Percentiles rank a stretch among this genome's conserved stretches.
Conservation (phyloP, 257 asterid genomes). For the Solanum medicagineum region DNA sequence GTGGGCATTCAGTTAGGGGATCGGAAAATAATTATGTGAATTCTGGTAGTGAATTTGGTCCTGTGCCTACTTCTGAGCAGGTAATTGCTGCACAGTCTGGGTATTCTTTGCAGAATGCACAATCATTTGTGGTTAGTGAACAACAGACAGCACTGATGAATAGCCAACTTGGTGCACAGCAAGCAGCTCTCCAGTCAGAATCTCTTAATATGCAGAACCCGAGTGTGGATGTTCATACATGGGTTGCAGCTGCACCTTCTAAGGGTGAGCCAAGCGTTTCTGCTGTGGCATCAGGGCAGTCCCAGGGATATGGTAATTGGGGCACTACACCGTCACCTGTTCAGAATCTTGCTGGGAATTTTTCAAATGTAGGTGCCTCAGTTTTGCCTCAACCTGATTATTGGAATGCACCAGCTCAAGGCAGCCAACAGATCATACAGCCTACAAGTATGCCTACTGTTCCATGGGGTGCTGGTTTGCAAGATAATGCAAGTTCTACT, state of each 20-base stretch:
- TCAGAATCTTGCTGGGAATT: slow-evolving; percentile 42
- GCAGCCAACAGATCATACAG: slow-evolving; percentile 45
- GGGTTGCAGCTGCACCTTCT: slow-evolving; percentile 17
- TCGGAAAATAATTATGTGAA: background rate
- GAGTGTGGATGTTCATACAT: slow-evolving; percentile 25
- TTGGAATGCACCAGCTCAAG: slow-evolving; percentile 44
- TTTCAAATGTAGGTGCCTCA: slow-evolving; percentile 27
- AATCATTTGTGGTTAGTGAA: slow-evolving; percentile 22
- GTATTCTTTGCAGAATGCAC: slow-evolving; percentile 17
- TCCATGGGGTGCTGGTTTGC: slow-evolving; percentile 43
- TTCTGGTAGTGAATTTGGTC: slow-evolving; percentile 32
- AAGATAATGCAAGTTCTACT: slow-evolving; percentile 25
- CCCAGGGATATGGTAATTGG: slow-evolving; percentile 44
- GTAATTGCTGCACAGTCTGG: slow-evolving; percentile 12
- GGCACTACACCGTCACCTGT: slow-evolving; percentile 21
- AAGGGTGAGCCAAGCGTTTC: slow-evolving; percentile 16
- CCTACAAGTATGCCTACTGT: slow-evolving; percentile 29
- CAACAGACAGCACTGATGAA: slow-evolving; percentile 29
- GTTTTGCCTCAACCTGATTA: slow-evolving; percentile 46
- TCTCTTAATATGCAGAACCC: slow-evolving; percentile 32
- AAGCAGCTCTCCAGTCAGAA: slow-evolving; percentile 14
- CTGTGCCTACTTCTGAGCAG: slow-evolving; percentile 36
- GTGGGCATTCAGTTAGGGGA: slow-evolving; percentile 13
- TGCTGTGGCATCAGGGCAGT: slow-evolving; percentile 25
- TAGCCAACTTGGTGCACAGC: slow-evolving; percentile 19